Evolutionary conservation across 164 flowering plant genomes (phyloP), one percentile per base, ranked within the genome.

Genomic region (Saururus chinensis): DNA sequence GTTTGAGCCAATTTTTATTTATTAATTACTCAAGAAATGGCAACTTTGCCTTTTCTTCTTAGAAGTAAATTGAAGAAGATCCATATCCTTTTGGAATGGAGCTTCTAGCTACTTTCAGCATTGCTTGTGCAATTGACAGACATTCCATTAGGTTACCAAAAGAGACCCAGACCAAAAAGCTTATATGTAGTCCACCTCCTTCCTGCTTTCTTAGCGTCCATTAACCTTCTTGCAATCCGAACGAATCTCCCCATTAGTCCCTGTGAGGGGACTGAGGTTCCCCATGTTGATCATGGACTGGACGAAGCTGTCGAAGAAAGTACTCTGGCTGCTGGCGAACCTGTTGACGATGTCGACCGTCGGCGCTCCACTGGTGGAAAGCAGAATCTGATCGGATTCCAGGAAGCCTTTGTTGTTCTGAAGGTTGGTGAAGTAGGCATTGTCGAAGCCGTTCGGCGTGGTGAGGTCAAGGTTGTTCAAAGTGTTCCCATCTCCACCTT

Each of bases 271-370:
- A 55, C 74, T 56, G 23, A 67, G 60, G 22, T 63, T 71, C 10
- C 70, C 74, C 70, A 67, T 66, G 9, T 60, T 63, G 17, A 67
- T 60, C 71, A 67, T 68, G 6, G 75, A 67, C 48, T 53, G 40
- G 3, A 45, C 65, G 37, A 71, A 71, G 60, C 52, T 67, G 13
- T 61, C 17, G 25, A 67, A 63, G 64, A 66, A 71, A 4, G 64
- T 40, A 8, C 19, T 56, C 37, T 63, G 74, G 56, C 64, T 51
- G 24, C 45, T 37, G 57, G 35, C 52, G 48, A 64, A 64, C 49
- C 41, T 30, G 56, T 60, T 67, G 14, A 71, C 71, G 1, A 71
- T 64, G 37, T 55, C 4, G 52, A 66, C 40, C 0, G 69, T 71
- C 4, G 60, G 40, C 4, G 64, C 53, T 7, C 66, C 67, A 19